phyloP scores from a whole-genome alignment of 1,284 basidiomycete genomes.

The Boletus hoseneyae region DNA sequence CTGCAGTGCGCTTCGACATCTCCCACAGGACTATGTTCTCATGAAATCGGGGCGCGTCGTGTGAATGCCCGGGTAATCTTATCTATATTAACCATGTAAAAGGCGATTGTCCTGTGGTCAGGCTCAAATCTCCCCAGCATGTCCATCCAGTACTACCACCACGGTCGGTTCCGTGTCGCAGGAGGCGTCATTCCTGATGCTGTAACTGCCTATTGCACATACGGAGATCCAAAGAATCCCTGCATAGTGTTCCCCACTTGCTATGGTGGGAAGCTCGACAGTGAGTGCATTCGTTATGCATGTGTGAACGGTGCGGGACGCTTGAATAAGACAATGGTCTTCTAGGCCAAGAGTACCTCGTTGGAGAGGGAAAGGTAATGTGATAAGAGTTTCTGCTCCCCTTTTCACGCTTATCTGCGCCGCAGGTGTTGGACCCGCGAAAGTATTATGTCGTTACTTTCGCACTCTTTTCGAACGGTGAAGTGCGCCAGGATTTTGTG shows the following conservation, averaged over 20 bases:
- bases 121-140: constrained; percentile 9
- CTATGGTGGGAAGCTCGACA: constrained; percentile 36
- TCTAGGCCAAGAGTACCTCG: constrained; percentile 47
- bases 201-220: constrained; percentile 39
- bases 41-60: constrained; percentile 7
- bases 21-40: too few species aligned
- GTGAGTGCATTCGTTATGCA: constrained; percentile 21
- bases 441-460: constrained; percentile 58
- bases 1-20: too few species aligned
- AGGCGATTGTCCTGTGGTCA: too few species aligned
- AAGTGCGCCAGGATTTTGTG: constrained; percentile 35
- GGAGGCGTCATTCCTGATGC: constrained; percentile 39
- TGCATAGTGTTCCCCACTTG: constrained; percentile 42
- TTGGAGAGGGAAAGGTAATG: constrained; percentile 48
- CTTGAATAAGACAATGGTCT: constrained; percentile 24
- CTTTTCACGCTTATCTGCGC: background rate
- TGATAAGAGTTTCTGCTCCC: background rate
- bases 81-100: constrained; percentile 4
- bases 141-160: constrained; percentile 37
- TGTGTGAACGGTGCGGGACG: background rate
- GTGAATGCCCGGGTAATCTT: background rate
- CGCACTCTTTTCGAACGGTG: constrained; percentile 56
- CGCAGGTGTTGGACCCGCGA: constrained; percentile 44
- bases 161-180: constrained; percentile 35
- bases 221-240: constrained; percentile 35